phyloP scores from a whole-genome alignment of 2,329 filamentous ascomycete genomes.

The Xylariaceae sp. region DNA sequence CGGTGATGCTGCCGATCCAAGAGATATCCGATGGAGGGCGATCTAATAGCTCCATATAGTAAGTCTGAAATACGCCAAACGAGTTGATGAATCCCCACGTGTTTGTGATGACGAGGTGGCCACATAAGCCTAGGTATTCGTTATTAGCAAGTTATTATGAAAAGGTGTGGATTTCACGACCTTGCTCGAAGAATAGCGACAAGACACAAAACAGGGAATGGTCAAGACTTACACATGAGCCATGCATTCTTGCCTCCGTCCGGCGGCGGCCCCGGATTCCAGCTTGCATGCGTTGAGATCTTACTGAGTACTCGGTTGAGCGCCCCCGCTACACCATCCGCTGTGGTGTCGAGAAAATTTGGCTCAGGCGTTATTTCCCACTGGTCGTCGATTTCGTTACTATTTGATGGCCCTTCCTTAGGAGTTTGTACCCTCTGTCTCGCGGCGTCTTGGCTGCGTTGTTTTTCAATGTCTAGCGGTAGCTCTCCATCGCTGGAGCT shows the following conservation, averaged over 20 bases:
- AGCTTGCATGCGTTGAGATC: constrained; percentile 48
- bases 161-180: neutral
- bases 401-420: constrained; percentile 4
- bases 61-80: constrained; percentile 62
- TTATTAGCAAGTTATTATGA: constrained; percentile 5
- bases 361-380: constrained; percentile 33
- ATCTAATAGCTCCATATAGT: constrained; percentile 51
- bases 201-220: constrained; percentile 12
- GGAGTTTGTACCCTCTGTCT: constrained; percentile 1
- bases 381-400: constrained; percentile 13
- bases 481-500: constrained; percentile 34
- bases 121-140: constrained; percentile 41
- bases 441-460: constrained; percentile 3
- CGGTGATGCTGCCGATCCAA: constrained; percentile 61
- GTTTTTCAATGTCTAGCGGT: constrained; percentile 37
- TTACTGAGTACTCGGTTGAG: constrained; percentile 49
- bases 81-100: constrained; percentile 63
- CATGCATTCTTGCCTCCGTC: constrained; percentile 57
- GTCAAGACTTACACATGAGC: constrained; percentile 47
- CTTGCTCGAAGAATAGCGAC: constrained; percentile 12
- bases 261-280: constrained; percentile 54
- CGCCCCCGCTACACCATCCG: constrained; percentile 35
- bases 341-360: constrained; percentile 33
- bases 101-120: constrained; percentile 56
- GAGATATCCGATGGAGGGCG: constrained; percentile 53